phyloP scores from a whole-genome alignment of 192 early-diverging fungal genomes.

The Backusella tarrabulga region DNA sequence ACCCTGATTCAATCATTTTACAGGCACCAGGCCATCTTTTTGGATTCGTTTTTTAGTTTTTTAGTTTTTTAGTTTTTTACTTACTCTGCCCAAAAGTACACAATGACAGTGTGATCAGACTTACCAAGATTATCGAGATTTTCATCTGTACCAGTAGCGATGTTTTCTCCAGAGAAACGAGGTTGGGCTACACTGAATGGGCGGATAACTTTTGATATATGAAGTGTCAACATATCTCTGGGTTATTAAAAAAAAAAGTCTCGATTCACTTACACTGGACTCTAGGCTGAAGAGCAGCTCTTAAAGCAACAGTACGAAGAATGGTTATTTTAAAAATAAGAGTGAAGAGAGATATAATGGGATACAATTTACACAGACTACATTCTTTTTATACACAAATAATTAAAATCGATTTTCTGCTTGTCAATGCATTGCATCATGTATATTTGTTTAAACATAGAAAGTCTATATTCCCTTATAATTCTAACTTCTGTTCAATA shows the following conservation, averaged over 20 bases:
- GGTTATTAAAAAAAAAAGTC: too few species aligned
- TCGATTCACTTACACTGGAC: not conserved
- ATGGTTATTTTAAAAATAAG: not conserved
- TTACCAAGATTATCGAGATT: conserved; percentile 55
- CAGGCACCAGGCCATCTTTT: conserved; percentile 85
- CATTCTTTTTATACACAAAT: too few species aligned
- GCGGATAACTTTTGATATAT: not conserved
- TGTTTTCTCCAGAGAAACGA: conserved; percentile 38
- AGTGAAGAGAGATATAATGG: too few species aligned
- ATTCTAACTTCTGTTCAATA: too few species aligned
- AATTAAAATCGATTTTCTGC: too few species aligned
- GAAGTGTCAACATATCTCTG: not conserved
- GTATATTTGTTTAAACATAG: too few species aligned
- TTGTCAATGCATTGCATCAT: too few species aligned
- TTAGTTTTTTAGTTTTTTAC: not conserved
- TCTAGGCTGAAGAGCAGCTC: not conserved
- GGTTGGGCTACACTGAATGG: conserved; percentile 17
- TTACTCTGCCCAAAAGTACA: conserved; percentile 80
- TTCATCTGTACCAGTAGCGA: conserved; percentile 53
- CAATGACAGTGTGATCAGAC: conserved; percentile 66
- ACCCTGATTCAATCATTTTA: conserved; percentile 69
- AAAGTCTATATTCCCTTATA: too few species aligned
- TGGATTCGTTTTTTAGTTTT: not conserved
- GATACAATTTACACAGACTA: too few species aligned
- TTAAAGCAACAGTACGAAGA: conserved; percentile 15